Conservation (phyloP, 441 rosid species). For the Geranium incanum region DNA sequence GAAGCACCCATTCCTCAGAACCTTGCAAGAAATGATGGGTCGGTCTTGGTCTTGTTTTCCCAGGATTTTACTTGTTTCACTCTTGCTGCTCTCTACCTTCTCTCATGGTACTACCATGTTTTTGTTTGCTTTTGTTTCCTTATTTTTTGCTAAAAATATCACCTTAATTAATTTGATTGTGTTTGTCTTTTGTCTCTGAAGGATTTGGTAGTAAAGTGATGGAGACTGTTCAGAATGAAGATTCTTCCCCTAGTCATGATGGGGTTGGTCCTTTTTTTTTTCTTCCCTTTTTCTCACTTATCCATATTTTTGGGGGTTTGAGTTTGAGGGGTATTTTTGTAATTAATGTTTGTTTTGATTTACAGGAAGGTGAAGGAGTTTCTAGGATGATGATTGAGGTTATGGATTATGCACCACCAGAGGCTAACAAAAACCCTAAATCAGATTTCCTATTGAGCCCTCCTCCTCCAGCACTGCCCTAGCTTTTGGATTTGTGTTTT, state of each 20-base stretch:
- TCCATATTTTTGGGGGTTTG: no score
- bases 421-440: constrained; percentile 47
- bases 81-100: constrained; percentile 22
- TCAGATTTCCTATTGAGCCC: constrained; percentile 33
- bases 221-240: constrained; percentile 28
- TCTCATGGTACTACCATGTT: constrained; percentile 30
- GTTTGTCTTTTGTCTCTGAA: constrained; percentile 12
- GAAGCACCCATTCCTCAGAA: constrained; percentile 11
- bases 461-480: constrained; percentile 27
- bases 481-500: no score
- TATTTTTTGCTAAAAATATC: no score
- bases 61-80: constrained; percentile 28
- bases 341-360: constrained; percentile 6
- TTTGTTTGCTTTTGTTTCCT: no score
- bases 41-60: constrained; percentile 29
- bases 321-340: neutral
- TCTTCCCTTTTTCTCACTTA: no score
- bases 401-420: constrained; percentile 45
- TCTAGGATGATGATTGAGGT: constrained; percentile 30
- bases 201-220: constrained; percentile 34
- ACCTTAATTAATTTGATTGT: neutral
- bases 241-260: constrained; percentile 17
- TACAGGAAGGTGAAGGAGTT: constrained; percentile 31
- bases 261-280: constrained; percentile 23
- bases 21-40: constrained; percentile 34